Evolutionary conservation across 2,329 filamentous ascomycete species (phyloP).

Genomic region (Colletotrichum karsti): DNA sequence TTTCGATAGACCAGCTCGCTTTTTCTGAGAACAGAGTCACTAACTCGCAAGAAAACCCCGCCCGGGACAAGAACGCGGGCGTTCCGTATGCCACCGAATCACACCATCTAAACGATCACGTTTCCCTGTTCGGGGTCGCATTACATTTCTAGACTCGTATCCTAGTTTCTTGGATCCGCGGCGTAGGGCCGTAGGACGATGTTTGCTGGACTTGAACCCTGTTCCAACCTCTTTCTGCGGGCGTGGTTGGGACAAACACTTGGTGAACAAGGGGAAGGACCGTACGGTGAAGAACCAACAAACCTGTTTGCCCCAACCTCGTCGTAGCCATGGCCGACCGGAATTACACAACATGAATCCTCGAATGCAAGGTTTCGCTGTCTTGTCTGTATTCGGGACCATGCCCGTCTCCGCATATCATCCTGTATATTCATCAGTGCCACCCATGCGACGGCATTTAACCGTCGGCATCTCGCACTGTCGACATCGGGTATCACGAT

Average conservation of each 20-base stretch:
- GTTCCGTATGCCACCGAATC: not conserved
- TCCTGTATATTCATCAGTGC: not conserved
- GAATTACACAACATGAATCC: not conserved
- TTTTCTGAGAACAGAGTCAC: not conserved
- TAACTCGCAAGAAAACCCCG: not conserved
- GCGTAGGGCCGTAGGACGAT: not conserved
- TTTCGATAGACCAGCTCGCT: too few species aligned
- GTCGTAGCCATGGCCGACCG: not conserved
- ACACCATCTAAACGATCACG: not conserved
- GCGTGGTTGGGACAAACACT: not conserved
- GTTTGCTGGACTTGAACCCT: not conserved
- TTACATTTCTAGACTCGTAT: not conserved
- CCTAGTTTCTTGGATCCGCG: not conserved
- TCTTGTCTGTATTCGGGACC: not conserved
- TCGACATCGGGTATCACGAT: not conserved
- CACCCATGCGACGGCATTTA: not conserved
- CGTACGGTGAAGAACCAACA: not conserved
- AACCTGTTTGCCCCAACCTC: not conserved
- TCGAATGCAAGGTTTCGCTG: not conserved
- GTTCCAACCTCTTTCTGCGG: not conserved
- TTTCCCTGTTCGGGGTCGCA: not conserved
- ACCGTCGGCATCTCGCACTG: not conserved
- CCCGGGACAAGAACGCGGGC: not conserved
- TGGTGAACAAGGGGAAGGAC: not conserved
- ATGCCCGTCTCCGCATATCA: not conserved